Percentiles rank a stretch among this genome's conserved stretches.
Conservation (phyloP, 2,329 filamentous ascomycete genomes). For the Stachybotrys elegans region DNA sequence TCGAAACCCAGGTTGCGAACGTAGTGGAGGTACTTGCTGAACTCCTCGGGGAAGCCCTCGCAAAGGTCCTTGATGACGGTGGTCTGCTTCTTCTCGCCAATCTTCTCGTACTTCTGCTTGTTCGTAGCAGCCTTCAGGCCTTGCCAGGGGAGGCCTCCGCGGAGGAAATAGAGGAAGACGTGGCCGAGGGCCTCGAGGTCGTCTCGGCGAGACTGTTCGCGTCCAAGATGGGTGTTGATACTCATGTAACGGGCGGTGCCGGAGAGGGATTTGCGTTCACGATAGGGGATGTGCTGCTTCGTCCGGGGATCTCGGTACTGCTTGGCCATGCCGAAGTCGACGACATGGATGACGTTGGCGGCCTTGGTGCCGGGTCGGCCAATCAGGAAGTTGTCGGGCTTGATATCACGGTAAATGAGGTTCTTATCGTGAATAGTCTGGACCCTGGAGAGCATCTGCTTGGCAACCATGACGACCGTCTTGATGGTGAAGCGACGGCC, state of each 20-base stretch:
- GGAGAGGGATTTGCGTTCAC: slow-evolving; percentile 93
- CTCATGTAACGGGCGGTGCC: slow-evolving; percentile 98
- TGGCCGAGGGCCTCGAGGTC: slow-evolving; percentile 84
- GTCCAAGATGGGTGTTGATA: slow-evolving; percentile 96
- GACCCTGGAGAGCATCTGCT: slow-evolving; percentile 96
- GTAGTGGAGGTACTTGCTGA: slow-evolving; percentile 95
- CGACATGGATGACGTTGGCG: slow-evolving; percentile 97
- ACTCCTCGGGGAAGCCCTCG: slow-evolving; percentile 93
- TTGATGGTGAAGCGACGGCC: slow-evolving; percentile 93
- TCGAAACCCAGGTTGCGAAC: slow-evolving; percentile 98
- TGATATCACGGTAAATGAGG: slow-evolving; percentile 98
- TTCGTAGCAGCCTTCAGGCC: slow-evolving; percentile 69
- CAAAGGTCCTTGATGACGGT: slow-evolving; percentile 95
- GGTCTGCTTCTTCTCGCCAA: slow-evolving; percentile 99
- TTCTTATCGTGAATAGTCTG: slow-evolving; percentile 98
- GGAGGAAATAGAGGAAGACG: slow-evolving; percentile 70
- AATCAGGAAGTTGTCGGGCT: slow-evolving; percentile 98
- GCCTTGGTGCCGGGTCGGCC: slow-evolving; percentile 86
- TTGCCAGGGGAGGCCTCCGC: slow-evolving; percentile 68
- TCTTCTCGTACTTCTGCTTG: slow-evolving; percentile 99
- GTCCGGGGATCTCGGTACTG: slow-evolving; percentile 98
- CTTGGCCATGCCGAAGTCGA: slow-evolving; percentile 99
- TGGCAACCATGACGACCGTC: slow-evolving; percentile 98
- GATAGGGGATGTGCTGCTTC: slow-evolving; percentile 97
- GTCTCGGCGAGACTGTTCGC: slow-evolving; percentile 93